Conservation (phyloP, 2,329 filamentous ascomycete species). For the Coniochaeta sp. region DNA sequence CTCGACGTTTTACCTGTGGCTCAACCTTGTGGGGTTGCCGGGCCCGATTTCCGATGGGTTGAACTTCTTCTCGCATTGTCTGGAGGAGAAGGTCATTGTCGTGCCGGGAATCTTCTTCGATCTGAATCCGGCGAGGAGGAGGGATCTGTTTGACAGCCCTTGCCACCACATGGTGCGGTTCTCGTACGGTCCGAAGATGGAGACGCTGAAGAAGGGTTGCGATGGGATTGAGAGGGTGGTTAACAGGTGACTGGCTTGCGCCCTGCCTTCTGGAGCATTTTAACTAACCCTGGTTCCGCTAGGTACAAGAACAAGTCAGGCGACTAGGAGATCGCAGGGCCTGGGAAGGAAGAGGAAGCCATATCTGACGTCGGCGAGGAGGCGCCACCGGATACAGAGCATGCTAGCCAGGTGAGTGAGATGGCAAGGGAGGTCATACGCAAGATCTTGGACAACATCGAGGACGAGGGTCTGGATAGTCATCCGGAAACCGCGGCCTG, state of each 20-base stretch:
- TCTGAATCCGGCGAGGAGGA: conserved; percentile 79
- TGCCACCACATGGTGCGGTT: conserved; percentile 89
- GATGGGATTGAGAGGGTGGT: conserved; percentile 82
- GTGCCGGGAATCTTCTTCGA: conserved; percentile 98
- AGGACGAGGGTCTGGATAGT: no score
- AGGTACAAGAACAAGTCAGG: conserved; percentile 13
- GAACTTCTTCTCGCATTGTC: conserved; percentile 93
- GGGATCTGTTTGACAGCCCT: conserved; percentile 89
- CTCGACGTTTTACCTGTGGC: conserved; percentile 88
- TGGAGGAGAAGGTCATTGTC: conserved; percentile 92
- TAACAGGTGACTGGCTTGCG: conserved; percentile 51
- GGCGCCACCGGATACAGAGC: no score
- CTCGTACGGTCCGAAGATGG: conserved; percentile 78
- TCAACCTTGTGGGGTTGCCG: conserved; percentile 62
- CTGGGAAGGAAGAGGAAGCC: background rate
- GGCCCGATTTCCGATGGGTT: conserved; percentile 83
- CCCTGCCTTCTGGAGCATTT: background rate
- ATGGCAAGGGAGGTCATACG: no score
- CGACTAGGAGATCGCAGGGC: background rate
- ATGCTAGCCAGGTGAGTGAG: no score
- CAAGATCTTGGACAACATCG: no score
- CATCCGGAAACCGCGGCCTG: no score
- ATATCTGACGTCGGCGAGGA: background rate
- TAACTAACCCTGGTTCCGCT: background rate
- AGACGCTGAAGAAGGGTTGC: conserved; percentile 68